Evolutionary conservation across 331 rosid species (phyloP).

Genomic region (Stylosanthes scabra): DNA sequence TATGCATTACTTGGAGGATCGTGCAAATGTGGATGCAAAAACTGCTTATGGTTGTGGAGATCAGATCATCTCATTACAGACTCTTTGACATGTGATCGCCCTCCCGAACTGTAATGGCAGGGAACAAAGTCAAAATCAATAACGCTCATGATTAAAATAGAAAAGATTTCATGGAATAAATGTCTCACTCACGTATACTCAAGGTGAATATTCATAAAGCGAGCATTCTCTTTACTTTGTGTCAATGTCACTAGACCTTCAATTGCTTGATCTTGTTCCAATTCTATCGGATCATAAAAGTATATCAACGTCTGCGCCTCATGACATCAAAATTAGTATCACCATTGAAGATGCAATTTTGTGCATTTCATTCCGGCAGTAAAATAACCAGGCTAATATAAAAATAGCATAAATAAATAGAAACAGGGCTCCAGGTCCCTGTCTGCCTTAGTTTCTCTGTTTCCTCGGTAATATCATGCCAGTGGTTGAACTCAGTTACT

Average conservation of each 20-base stretch:
- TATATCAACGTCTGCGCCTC: slow-evolving; percentile 85
- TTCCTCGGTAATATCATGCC: neutral
- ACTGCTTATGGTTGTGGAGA: neutral
- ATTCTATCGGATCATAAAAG: slow-evolving; percentile 91
- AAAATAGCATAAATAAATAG: slow-evolving; percentile 5
- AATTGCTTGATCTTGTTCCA: slow-evolving; percentile 94
- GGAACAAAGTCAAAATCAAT: slow-evolving; percentile 41
- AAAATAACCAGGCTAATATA: slow-evolving; percentile 15
- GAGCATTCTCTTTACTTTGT: slow-evolving; percentile 94
- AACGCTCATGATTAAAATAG: neutral
- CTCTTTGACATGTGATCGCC: slow-evolving; percentile 89
- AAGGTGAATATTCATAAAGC: slow-evolving; percentile 97
- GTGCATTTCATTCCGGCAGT: slow-evolving; percentile 10
- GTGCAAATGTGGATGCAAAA: neutral
- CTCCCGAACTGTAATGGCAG: slow-evolving; percentile 81
- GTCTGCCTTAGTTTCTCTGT: neutral
- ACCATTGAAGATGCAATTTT: slow-evolving; percentile 18
- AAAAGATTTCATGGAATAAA: neutral
- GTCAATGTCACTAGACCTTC: slow-evolving; percentile 89
- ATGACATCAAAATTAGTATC: slow-evolving; percentile 17
- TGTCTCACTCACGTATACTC: slow-evolving; percentile 81
- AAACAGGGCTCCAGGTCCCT: neutral
- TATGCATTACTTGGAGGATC: slow-evolving; percentile 19
- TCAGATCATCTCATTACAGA: slow-evolving; percentile 96
- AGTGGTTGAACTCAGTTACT: neutral